These are phyloP conservation scores for Oryza officinalis DNA, from an alignment of 176 grass and related monocot species.

Conservation along the genomic window DNA sequence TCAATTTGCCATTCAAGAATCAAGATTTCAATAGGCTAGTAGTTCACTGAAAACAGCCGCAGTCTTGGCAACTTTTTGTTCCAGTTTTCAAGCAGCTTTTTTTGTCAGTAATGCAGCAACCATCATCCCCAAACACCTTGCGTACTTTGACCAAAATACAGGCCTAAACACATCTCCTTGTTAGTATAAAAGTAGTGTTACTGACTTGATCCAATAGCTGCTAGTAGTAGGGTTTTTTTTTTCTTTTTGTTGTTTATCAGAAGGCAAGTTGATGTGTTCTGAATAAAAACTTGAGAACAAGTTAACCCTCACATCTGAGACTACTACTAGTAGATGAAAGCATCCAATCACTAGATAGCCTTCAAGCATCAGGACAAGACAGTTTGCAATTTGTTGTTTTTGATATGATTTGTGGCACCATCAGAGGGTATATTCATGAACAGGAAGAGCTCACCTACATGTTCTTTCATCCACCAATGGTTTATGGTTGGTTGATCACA, in stretches of 20 bases:
- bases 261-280: not conserved
- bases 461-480: conserved; percentile 21
- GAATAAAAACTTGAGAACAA: conserved; percentile 11
- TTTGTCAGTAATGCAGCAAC: not conserved
- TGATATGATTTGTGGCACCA: not conserved
- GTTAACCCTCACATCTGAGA: not conserved
- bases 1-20: not conserved
- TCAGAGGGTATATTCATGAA: not conserved
- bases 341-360: not conserved
- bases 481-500: not conserved
- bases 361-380: conserved; percentile 13
- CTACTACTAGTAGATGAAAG: conserved; percentile 4
- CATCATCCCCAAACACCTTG: not conserved
- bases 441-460: not conserved
- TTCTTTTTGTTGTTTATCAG: not conserved
- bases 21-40: not conserved
- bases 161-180: not conserved
- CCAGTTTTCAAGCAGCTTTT: not conserved
- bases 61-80: not conserved
- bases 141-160: conserved; percentile 35
- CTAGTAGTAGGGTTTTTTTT: not conserved
- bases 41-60: conserved; percentile 11
- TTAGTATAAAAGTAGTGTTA: not conserved
- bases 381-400: conserved; percentile 13
- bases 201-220: not conserved